Conservation (phyloP, 176 grass and related monocot species). For the Raddia distichophylla region DNA sequence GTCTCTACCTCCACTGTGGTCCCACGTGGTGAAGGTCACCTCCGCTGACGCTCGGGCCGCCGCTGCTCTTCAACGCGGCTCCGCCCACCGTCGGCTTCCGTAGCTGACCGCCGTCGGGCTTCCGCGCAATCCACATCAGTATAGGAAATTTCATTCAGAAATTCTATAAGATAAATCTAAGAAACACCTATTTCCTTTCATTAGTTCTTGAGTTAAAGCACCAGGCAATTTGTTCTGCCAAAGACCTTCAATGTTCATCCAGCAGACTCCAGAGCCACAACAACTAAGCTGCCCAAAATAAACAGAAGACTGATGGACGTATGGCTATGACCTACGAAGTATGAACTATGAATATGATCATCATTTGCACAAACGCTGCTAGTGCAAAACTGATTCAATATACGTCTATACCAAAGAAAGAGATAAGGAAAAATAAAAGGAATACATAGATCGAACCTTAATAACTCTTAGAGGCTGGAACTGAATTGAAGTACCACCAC, state of each 20-base stretch:
- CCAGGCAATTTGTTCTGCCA: not conserved
- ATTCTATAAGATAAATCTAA: too few relatives aligned
- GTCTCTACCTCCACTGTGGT: too few relatives aligned
- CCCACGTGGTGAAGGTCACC: too few relatives aligned
- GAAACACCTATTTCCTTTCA: not conserved
- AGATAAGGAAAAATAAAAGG: not conserved
- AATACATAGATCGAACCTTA: not conserved
- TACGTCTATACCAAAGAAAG: not conserved
- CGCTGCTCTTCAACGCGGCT: too few relatives aligned
- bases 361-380: not conserved
- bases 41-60: too few relatives aligned
- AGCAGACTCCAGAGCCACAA: not conserved
- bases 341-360: not conserved
- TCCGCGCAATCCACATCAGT: too few relatives aligned
- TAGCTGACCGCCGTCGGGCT: too few relatives aligned
- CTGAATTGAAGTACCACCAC: not conserved
- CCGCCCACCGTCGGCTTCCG: too few relatives aligned
- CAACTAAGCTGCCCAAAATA: not conserved
- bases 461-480: not conserved
- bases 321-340: not conserved
- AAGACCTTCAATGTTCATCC: not conserved
- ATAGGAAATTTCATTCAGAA: too few relatives aligned
- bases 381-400: not conserved
- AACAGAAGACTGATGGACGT: not conserved
- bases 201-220: constrained; percentile 5